Conservation (phyloP, 2,329 filamentous ascomycete genomes). For the Diplocarpon rosae region DNA sequence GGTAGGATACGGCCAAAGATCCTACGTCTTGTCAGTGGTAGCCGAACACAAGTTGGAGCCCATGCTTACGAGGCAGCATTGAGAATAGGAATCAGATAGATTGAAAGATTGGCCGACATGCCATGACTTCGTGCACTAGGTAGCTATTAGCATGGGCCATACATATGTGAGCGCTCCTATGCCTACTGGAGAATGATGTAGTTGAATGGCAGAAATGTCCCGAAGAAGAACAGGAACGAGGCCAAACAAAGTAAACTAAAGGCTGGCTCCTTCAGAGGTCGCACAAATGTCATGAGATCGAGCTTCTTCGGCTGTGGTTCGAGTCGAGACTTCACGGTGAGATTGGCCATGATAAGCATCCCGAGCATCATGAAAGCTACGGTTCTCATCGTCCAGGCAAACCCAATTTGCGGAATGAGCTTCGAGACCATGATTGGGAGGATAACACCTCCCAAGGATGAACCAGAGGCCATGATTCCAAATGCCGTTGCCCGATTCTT, state of each 20-base stretch:
- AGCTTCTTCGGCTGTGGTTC: slow-evolving; percentile 30
- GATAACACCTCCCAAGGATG: slow-evolving; percentile 42
- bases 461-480: slow-evolving; percentile 38
- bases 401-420: slow-evolving; percentile 41
- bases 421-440: slow-evolving; percentile 50
- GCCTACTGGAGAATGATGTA: slow-evolving; percentile 30
- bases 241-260: slow-evolving; percentile 30
- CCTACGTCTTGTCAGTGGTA: slow-evolving; percentile 21
- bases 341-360: slow-evolving; percentile 39
- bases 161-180: slow-evolving; percentile 25
- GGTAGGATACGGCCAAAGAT: slow-evolving; percentile 46
- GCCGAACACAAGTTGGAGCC: not conserved
- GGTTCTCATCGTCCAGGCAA: slow-evolving; percentile 46
- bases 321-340: slow-evolving; percentile 41
- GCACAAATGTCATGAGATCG: slow-evolving; percentile 27
- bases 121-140: slow-evolving; percentile 35
- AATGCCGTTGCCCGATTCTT: slow-evolving; percentile 36
- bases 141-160: slow-evolving; percentile 4
- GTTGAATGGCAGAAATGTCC: slow-evolving; percentile 43
- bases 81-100: slow-evolving; percentile 43
- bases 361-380: slow-evolving; percentile 44
- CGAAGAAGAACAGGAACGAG: slow-evolving; percentile 37
- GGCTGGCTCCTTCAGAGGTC: slow-evolving; percentile 30
- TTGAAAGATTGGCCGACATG: slow-evolving; percentile 36
- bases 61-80: slow-evolving; percentile 34